Evolutionary conservation across 2,329 filamentous ascomycete species (phyloP).

Genomic region (Trichophyton verrucosum): DNA sequence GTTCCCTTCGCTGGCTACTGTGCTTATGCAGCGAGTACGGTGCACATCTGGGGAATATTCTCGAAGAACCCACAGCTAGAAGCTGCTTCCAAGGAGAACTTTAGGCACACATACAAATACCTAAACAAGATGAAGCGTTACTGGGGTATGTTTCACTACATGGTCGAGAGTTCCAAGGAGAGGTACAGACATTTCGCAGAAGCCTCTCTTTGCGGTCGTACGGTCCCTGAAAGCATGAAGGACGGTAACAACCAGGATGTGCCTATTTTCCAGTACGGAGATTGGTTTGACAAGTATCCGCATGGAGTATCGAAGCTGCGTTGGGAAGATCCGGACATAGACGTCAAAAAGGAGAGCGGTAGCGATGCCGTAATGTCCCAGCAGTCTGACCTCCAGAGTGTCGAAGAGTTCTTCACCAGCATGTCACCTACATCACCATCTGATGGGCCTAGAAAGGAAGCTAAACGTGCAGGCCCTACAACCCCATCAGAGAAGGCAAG

Average conservation of each 20-base stretch:
- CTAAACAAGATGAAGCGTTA: constrained; percentile 90
- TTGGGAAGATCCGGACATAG: constrained; percentile 60
- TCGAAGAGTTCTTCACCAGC: constrained; percentile 85
- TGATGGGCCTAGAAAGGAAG: constrained; percentile 39
- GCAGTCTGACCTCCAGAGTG: constrained; percentile 79
- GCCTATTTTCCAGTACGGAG: constrained; percentile 82
- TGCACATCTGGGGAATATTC: constrained; percentile 89
- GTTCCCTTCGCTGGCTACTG: constrained; percentile 93
- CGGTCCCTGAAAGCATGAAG: constrained; percentile 27
- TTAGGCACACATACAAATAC: constrained; percentile 80
- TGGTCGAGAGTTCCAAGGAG: constrained; percentile 83
- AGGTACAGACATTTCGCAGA: constrained; percentile 78
- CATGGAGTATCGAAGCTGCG: constrained; percentile 78
- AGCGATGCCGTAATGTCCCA: constrained; percentile 84
- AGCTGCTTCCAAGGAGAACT: constrained; percentile 64
- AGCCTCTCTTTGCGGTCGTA: constrained; percentile 56
- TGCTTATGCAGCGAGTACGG: constrained; percentile 81
- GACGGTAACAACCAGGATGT: constrained; percentile 28
- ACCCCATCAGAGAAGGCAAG: constrained; percentile 4
- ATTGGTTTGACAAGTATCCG: constrained; percentile 94
- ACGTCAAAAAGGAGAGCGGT: constrained; percentile 60
- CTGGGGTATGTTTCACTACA: constrained; percentile 98
- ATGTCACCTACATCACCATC: constrained; percentile 49
- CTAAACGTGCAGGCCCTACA: constrained; percentile 25
- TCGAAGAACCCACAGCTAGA: constrained; percentile 69